Conservation (phyloP, 148 eudicot genomes). For the Rheum nobile region DNA sequence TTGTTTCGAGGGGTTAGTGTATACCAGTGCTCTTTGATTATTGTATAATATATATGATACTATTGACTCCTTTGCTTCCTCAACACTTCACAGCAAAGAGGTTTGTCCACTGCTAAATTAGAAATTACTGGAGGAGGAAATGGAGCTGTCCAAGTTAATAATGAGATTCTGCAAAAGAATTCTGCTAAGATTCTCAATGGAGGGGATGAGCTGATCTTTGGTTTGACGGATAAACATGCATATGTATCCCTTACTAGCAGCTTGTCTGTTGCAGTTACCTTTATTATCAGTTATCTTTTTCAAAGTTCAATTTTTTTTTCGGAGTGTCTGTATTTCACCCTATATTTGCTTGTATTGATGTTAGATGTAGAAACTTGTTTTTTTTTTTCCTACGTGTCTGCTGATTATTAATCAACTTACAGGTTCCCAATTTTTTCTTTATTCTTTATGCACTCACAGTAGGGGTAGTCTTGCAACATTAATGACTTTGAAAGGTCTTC, state of each 20-base stretch:
- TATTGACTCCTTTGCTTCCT: neutral
- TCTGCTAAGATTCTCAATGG: constrained; percentile 42
- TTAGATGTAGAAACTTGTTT: neutral
- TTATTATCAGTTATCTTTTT: neutral
- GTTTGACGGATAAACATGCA: constrained; percentile 55
- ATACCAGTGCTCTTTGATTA: neutral
- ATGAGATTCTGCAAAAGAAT: constrained; percentile 41
- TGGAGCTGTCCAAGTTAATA: constrained; percentile 71
- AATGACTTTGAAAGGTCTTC: constrained; percentile 6
- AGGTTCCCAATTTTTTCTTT: too few relatives aligned
- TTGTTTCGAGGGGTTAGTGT: neutral
- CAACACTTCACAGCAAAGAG: constrained; percentile 32
- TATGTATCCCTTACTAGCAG: constrained; percentile 64
- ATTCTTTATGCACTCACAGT: too few relatives aligned
- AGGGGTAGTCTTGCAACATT: neutral
- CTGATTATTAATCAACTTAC: too few relatives aligned
- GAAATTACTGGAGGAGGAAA: constrained; percentile 72
- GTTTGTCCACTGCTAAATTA: constrained; percentile 38
- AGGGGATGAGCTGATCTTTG: constrained; percentile 84
- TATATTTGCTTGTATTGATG: neutral
- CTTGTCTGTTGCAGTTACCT: neutral
- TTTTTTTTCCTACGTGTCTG: neutral
- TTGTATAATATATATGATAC: neutral
- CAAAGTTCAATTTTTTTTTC: neutral
- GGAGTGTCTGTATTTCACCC: neutral